Evolutionary conservation across 192 early-diverging fungal genomes (phyloP), one percentile per base, ranked within the genome.

Genomic region (Gaertneriomyces semiglobifer): DNA sequence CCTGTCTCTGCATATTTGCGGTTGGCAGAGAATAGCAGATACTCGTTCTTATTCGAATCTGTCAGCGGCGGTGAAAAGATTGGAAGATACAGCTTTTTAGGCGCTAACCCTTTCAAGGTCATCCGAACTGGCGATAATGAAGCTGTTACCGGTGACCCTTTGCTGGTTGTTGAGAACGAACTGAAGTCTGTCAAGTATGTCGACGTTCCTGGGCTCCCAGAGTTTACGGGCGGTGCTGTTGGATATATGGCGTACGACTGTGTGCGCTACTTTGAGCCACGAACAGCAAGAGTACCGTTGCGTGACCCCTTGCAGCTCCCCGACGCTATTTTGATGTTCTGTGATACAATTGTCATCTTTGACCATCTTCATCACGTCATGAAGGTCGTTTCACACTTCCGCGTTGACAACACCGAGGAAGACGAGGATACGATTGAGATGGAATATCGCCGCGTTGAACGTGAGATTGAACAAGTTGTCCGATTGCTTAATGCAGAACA

Each of bases 191-290:
- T 96, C 41, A 77, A 81, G 50, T 93, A 90, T 65, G 90, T 96
- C 18, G 80, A 79, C 18, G 82, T 97, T 6, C 86, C 89, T 0
- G 94, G 89, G 5, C 73, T 98, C 50, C 94, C 93, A 58, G 70
- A 78, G 25, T 93, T 93, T 61, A 93, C 92, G 58, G 90, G 89
- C 84, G 97, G 97, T 25, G 97, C 95, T 4, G 88, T 99, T 57
- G 97, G 97, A 16, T 99, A 95, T 75, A 92, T 99, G 59, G 82
- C 89, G 48, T 99, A 95, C 77, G 97, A 99, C 74, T 98, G 96
- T 63, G 88, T 97, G 50, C 89, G 91, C 74, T 92, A 95, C 74
- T 99, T 99, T 89, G 97, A 99, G 79, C 95, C 96, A 7, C 88
- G 88, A 52, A 92, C 92, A 2, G 88, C 85, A 46, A 80, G 86